Evolutionary conservation across 176 grass and related monocot genomes (phyloP).

Genomic region (Oryza brachyantha): DNA sequence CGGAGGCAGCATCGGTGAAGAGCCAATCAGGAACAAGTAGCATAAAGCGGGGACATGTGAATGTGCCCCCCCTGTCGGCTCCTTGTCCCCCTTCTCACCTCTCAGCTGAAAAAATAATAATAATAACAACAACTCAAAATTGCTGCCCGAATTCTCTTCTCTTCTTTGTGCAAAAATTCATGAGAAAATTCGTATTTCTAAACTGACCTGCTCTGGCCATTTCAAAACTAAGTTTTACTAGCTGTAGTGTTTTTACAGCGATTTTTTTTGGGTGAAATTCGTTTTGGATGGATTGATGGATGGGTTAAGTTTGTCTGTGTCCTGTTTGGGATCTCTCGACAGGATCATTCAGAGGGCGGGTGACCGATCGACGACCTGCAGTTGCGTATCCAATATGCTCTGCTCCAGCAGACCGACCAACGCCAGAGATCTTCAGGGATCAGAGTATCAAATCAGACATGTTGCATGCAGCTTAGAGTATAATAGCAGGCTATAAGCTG

Average conservation of each 20-base stretch:
- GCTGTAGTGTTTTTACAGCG: too few species aligned
- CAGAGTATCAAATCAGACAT: neutral
- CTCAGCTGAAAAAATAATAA: neutral
- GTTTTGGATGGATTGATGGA: neutral
- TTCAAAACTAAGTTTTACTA: too few species aligned
- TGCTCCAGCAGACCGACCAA: neutral
- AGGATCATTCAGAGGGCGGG: neutral
- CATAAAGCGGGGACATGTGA: constrained; percentile 43
- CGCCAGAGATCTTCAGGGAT: neutral
- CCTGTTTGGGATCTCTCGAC: neutral
- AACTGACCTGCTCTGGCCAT: too few species aligned
- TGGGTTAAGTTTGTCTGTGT: neutral
- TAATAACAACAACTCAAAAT: neutral
- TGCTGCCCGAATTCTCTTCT: too few species aligned
- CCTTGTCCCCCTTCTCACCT: constrained; percentile 26
- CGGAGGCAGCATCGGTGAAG: neutral
- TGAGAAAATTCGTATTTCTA: neutral
- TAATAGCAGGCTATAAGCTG: too few species aligned
- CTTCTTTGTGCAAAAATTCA: too few species aligned
- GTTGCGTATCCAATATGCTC: neutral
- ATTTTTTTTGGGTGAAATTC: too few species aligned
- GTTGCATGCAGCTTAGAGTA: neutral
- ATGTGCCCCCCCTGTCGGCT: constrained; percentile 51
- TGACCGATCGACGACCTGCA: neutral
- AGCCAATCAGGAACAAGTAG: neutral